A percentile compares a stretch with the other conserved stretches of the same genome.
These are phyloP conservation scores for Penicillium janthinellum DNA, from an alignment of 2,329 filamentous ascomycete species.

Conservation along the genomic window DNA sequence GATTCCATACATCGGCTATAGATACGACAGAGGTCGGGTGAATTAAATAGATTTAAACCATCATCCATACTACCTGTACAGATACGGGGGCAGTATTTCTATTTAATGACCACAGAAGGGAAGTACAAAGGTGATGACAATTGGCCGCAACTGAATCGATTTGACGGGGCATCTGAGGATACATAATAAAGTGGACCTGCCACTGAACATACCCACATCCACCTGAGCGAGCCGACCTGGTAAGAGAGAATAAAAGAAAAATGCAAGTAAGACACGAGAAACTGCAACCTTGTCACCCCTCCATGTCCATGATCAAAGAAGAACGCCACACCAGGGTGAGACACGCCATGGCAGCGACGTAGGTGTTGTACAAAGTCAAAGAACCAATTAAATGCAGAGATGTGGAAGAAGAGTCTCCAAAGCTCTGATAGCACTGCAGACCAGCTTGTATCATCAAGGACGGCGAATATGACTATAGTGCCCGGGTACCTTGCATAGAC, in stretches of 20 bases:
- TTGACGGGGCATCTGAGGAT: too few species aligned
- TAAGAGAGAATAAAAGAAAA: neutral
- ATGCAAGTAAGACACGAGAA: neutral
- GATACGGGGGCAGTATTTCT: too few species aligned
- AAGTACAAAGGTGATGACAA: too few species aligned
- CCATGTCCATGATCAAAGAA: neutral
- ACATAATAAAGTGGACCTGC: neutral
- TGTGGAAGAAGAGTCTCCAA: neutral
- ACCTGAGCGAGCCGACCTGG: neutral
- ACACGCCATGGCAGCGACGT: neutral
- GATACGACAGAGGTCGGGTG: too few species aligned
- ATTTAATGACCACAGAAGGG: too few species aligned
- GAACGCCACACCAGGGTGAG: neutral
- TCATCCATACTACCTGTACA: too few species aligned
- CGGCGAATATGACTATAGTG: constrained; percentile 73
- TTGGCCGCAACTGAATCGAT: too few species aligned
- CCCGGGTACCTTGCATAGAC: constrained; percentile 70
- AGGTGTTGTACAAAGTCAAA: neutral
- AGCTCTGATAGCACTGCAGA: neutral
- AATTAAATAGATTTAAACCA: too few species aligned
- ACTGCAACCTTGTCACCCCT: neutral
- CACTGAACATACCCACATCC: neutral
- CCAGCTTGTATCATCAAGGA: constrained; percentile 18
- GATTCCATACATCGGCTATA: too few species aligned
- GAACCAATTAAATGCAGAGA: neutral